A percentile compares a stretch with the other conserved stretches of the same genome.
Evolutionary conservation across 768 basidiomycete species (phyloP).

Genomic region (Cystofilobasidium macerans): DNA sequence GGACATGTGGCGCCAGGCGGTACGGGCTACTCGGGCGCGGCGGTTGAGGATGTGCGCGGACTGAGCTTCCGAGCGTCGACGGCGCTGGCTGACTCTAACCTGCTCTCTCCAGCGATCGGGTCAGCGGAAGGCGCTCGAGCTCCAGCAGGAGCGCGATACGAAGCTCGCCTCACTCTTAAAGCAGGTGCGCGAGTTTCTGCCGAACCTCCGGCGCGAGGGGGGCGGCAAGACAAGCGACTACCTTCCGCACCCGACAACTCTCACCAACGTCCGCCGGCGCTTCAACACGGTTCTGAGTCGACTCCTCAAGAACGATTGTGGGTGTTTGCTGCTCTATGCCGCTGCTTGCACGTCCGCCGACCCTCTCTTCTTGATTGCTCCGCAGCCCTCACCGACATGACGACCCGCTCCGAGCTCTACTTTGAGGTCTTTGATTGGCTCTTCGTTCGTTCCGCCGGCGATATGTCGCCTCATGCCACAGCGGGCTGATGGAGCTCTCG

Average conservation of each 20-base stretch:
- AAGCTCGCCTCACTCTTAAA: conserved; percentile 58
- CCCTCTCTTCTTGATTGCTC: background rate
- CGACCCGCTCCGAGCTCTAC: conserved; percentile 70
- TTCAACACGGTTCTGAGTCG: conserved; percentile 48
- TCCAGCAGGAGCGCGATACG: conserved; percentile 63
- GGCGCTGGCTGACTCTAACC: too few species aligned
- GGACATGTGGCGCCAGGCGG: conserved; percentile 49
- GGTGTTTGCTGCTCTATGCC: background rate
- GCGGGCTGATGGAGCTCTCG: background rate
- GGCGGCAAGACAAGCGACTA: conserved; percentile 79
- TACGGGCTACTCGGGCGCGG: conserved; percentile 57
- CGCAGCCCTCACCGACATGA: conserved; percentile 72
- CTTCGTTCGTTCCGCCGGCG: conserved; percentile 50
- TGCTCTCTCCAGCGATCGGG: conserved; percentile 53
- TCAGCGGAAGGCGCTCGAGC: conserved; percentile 61
- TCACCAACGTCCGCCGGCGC: conserved; percentile 79
- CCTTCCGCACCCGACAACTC: conserved; percentile 65
- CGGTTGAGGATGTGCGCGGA: conserved; percentile 77
- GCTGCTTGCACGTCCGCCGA: background rate
- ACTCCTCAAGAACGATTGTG: conserved; percentile 24
- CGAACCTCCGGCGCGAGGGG: conserved; percentile 60
- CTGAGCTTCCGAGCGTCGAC: too few species aligned
- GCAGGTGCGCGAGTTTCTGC: conserved; percentile 70
- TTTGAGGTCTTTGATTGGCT: conserved; percentile 86
- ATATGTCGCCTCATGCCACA: background rate